Base-by-base conservation (phyloP, 371 early-diverging fungal species). In the Mortierella sp. region DNA sequence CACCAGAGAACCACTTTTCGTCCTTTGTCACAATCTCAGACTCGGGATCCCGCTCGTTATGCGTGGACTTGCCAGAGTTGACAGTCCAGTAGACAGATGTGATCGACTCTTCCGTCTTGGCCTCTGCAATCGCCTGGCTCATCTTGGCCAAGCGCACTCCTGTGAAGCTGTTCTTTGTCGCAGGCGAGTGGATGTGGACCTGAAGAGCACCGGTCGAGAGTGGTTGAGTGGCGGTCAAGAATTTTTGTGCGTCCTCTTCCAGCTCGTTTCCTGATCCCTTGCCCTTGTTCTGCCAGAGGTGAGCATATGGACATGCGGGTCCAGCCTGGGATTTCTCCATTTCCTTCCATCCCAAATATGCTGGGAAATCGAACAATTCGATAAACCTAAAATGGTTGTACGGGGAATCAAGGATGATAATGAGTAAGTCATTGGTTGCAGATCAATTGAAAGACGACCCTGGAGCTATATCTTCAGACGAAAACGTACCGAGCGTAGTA, bases 221-320 rank as follows among this genome's bases (percentile, higher is more conserved):
- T 65, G 84, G 84, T 0, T 70, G 35, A 24, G 81, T 84, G 8
- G 71, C 65, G 35, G 81, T 78, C 63, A 84, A 14, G 70, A 84
- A 81, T 48, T 81, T 75, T 70, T 75, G 65, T 3, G 84, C 51
- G 65, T 84, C 81, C 51, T 84, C 84, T 18, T 73, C 72, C 21
- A 81, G 32, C 8, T 84, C 84, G 58, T 54, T 81, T 14, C 78
- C 74, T 10, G 81, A 49, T 74, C 90, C 88, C 81, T 83, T 88
- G 35, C 86, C 83, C 74, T 91, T 91, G 83, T 91, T 87, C 78
- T 91, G 89, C 93, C 93, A 93, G 24, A 90, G 81, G 71, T 91
- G 91, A 21, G 93, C 93, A 88, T 87, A 93, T n/a, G 93, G 93
- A 77, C 93, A 93, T 0, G 85, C 89, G 12, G 92, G 88, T 56